A percentile compares a stretch with the other conserved stretches of the same genome.
phyloP scores from a whole-genome alignment of 768 basidiomycete species.

The Mycena pura region DNA sequence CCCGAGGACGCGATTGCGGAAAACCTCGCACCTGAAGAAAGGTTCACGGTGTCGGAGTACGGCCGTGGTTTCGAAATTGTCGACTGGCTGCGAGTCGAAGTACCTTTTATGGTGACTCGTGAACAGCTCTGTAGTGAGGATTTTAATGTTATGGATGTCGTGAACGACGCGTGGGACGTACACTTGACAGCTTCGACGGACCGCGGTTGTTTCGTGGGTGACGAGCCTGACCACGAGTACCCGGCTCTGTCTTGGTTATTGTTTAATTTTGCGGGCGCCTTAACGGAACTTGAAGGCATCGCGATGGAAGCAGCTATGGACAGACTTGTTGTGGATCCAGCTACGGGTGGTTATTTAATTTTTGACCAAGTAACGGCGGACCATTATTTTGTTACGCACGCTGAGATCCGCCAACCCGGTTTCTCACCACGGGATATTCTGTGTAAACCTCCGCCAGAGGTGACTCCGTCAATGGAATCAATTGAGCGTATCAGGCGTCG shows the following conservation, averaged over 20 bases:
- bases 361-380: slow-evolving; percentile 10
- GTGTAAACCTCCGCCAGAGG: slow-evolving; percentile 1
- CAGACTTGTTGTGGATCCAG: neutral
- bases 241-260: slow-evolving; percentile 12
- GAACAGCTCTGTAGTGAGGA: neutral
- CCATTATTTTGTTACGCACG: slow-evolving; percentile 10
- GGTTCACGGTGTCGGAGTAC: neutral
- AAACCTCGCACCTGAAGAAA: neutral
- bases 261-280: neutral
- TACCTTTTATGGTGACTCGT: slow-evolving; percentile 8
- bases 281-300: neutral
- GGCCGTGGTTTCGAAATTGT: slow-evolving; percentile 1
- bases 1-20: slow-evolving; percentile 12
- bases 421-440: neutral
- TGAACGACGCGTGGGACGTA: slow-evolving; percentile 4
- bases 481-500: neutral
- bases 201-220: neutral
- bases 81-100: slow-evolving; percentile 10
- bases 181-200: neutral
- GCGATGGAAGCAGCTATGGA: neutral
- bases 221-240: slow-evolving; percentile 9
- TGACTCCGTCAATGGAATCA: slow-evolving; percentile 2
- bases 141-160: slow-evolving; percentile 1
- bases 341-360: slow-evolving; percentile 5
- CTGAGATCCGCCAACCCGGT: neutral